Base-by-base conservation (phyloP, 306 rosid genomes). In the Chamaecrista fasciculata region DNA sequence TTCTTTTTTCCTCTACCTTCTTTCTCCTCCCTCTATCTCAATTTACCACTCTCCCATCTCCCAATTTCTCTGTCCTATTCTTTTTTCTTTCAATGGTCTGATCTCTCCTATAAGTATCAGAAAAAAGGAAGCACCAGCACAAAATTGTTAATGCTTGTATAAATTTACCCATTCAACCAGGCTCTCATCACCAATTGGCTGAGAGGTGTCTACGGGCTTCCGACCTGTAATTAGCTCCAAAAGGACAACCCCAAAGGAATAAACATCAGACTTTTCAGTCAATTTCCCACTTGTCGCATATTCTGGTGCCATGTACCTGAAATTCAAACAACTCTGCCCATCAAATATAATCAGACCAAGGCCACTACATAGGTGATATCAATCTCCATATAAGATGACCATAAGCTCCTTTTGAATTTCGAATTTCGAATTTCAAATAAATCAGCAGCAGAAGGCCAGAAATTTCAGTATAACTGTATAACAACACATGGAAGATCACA, bases 241-340 rank as follows among this genome's bases (percentile, higher is more conserved):
- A 73, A 91, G 96, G 66, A 95, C 96, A 61, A 95, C 99, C 18
- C 99, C 97, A n/a, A 52, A 95, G 58, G 99, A 95, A 74, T 86
- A 95, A 80, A 95, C 99, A 72, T 95, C 99, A 19, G 99, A 94
- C 71, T 91, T 94, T 50, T 94, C 99, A 1, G 99, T 94, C 77
- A 94, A 84, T 77, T 94, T 95, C 33, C 99, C 99, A 83, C 99
- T 95, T 24, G 99, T 91, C 5, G 99, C 99, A 71, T 95, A 95
- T 79, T 95, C 99, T 24, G 99, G 97, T 44, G 99, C 99, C 99
- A 95, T 86, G 76, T 95, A 95, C 79, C 97, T 91, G 84, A 4
- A 59, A 69, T 76, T 81, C 59, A 70, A 59, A 78, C 14, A 78
- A 76, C 62, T 43, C 16, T 67, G 55, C 71, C 70, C 65, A 66